phyloP scores from a whole-genome alignment of 1,139 yeast species.

The Magnusiomyces fungicola region DNA sequence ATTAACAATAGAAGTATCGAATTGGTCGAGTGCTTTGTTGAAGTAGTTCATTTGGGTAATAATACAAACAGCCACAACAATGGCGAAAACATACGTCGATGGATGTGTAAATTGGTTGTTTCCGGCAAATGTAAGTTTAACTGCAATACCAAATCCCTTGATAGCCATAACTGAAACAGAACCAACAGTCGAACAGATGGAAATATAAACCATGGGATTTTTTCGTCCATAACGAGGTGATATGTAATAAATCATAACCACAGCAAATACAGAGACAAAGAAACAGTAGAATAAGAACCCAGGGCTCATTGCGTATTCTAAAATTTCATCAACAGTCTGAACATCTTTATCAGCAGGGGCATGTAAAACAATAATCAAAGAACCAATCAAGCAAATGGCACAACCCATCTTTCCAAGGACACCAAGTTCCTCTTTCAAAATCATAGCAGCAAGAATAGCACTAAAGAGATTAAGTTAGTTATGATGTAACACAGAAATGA shows the following conservation, averaged over 20 bases:
- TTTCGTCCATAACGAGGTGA: slow-evolving; percentile 76
- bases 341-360: slow-evolving; percentile 93
- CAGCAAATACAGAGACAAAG: slow-evolving; percentile 55
- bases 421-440: slow-evolving; percentile 80
- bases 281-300: slow-evolving; percentile 65
- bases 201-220: slow-evolving; percentile 84
- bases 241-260: slow-evolving; percentile 73
- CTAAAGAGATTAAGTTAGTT: slow-evolving; percentile 11
- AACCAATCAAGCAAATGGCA: slow-evolving; percentile 82
- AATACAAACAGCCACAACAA: slow-evolving; percentile 75
- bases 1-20: slow-evolving; percentile 86
- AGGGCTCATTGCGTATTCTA: slow-evolving; percentile 73
- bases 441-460: slow-evolving; percentile 80
- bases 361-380: slow-evolving; percentile 82
- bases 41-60: slow-evolving; percentile 89
- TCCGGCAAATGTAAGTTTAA: slow-evolving; percentile 79
- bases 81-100: slow-evolving; percentile 73
- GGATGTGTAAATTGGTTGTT: slow-evolving; percentile 82
- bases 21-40: slow-evolving; percentile 88
- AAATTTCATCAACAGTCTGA: slow-evolving; percentile 79
- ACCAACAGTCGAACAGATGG: slow-evolving; percentile 86
- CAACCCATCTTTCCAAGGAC: slow-evolving; percentile 91
- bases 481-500: too few species aligned
- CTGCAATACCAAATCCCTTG: slow-evolving; percentile 89
- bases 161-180: slow-evolving; percentile 88